These are phyloP conservation scores for Penicillium nucicola DNA, from an alignment of 495 filamentous ascomycete species.

Conservation along the genomic window DNA sequence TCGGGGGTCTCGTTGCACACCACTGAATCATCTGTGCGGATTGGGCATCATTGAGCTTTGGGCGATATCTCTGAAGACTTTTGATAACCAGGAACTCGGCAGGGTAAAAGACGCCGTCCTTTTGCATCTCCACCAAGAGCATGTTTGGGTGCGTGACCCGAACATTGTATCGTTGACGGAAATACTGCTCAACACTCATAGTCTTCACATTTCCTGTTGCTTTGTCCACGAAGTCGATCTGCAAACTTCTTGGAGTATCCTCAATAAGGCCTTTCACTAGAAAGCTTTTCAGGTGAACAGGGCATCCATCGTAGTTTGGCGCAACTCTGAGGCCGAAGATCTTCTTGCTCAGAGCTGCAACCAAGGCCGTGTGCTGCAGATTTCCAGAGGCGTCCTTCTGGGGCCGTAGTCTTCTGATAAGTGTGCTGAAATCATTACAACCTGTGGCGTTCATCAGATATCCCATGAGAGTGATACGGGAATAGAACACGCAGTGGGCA, in stretches of 20 bases:
- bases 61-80: conserved; percentile 70
- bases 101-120: conserved; percentile 64
- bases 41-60: conserved; percentile 66
- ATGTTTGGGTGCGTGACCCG: conserved; percentile 50
- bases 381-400: conserved; percentile 19
- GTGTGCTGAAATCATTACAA: conserved; percentile 16
- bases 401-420: conserved; percentile 17
- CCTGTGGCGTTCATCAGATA: conserved; percentile 17
- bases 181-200: conserved; percentile 66
- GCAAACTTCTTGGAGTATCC: conserved; percentile 50
- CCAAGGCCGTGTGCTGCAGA: conserved; percentile 14
- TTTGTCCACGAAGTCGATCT: conserved; percentile 54
- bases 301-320: conserved; percentile 56
- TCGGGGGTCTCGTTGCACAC: conserved; percentile 61
- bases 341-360: conserved; percentile 36
- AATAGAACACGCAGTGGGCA: conserved; percentile 39
- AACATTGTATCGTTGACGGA: conserved; percentile 59
- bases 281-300: conserved; percentile 48
- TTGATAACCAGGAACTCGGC: conserved; percentile 68
- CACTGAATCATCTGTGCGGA: conserved; percentile 86
- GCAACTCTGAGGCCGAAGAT: conserved; percentile 64
- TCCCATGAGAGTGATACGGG: conserved; percentile 31
- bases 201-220: conserved; percentile 35
- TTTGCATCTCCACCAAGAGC: conserved; percentile 70
- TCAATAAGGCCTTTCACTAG: conserved; percentile 61